Percentiles rank a stretch among this genome's conserved stretches.
phyloP scores from a whole-genome alignment of 2,329 filamentous ascomycete genomes.

The Phialocephala subalpina region DNA sequence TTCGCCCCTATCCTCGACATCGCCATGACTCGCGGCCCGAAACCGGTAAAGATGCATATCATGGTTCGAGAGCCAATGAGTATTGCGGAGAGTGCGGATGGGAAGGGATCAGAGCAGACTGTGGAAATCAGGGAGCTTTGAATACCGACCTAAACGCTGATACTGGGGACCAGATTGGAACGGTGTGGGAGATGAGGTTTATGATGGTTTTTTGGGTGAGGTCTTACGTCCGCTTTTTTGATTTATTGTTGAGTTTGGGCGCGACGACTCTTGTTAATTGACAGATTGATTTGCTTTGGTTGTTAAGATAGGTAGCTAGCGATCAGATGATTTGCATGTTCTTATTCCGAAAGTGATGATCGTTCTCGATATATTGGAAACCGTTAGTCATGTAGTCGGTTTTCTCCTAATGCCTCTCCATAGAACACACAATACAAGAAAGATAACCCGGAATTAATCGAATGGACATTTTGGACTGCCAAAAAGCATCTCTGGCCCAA shows the following conservation, averaged over 20 bases:
- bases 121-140: conserved; percentile 22
- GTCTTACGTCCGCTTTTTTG: conserved; percentile 1
- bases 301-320: background rate
- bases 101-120: conserved; percentile 46
- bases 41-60: conserved; percentile 74
- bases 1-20: conserved; percentile 73
- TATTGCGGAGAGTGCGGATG: conserved; percentile 45
- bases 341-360: background rate
- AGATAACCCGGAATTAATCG: too few relatives aligned
- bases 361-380: background rate
- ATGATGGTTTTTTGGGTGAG: background rate
- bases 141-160: background rate
- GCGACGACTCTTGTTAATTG: conserved; percentile 6
- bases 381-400: background rate
- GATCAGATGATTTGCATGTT: conserved; percentile 1
- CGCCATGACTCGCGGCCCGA: conserved; percentile 63
- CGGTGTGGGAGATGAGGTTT: background rate
- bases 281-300: background rate
- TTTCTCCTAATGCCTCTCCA: too few relatives aligned
- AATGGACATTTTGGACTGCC: background rate
- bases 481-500: too few relatives aligned
- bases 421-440: too few relatives aligned
- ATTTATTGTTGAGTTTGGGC: background rate
- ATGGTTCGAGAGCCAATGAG: conserved; percentile 78
- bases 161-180: background rate